These are phyloP conservation scores for Linnemannia elongata DNA, from an alignment of 192 early-diverging fungal species.

Conservation along the genomic window DNA sequence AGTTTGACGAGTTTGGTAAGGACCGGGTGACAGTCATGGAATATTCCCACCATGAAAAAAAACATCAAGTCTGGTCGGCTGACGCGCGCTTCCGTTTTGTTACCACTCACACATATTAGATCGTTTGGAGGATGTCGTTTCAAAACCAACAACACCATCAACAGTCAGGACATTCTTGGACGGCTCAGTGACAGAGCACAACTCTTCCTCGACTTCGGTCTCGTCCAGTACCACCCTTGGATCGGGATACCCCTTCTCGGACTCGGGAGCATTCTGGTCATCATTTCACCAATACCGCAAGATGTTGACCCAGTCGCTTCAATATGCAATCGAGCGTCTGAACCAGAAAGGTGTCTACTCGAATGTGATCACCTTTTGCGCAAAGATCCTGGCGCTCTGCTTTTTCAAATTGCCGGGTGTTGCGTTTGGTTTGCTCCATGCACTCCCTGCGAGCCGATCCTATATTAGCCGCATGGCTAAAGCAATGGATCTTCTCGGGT, in stretches of 20 bases:
- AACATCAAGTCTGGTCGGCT: not conserved
- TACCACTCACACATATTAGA: constrained; percentile 20
- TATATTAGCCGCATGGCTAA: constrained; percentile 58
- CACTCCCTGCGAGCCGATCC: constrained; percentile 56
- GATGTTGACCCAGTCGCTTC: constrained; percentile 51
- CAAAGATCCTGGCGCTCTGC: constrained; percentile 63
- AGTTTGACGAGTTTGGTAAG: constrained; percentile 57
- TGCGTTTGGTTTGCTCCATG: constrained; percentile 58
- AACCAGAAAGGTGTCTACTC: constrained; percentile 63
- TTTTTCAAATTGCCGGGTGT: constrained; percentile 66
- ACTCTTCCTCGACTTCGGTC: constrained; percentile 39
- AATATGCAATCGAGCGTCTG: constrained; percentile 58
- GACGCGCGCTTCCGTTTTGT: not conserved
- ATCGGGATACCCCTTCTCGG: constrained; percentile 49
- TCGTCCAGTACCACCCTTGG: constrained; percentile 54
- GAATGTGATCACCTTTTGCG: constrained; percentile 65
- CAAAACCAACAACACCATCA: constrained; percentile 53
- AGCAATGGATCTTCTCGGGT: constrained; percentile 46
- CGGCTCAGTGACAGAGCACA: constrained; percentile 54
- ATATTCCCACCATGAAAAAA: not conserved
- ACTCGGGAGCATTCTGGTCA: constrained; percentile 47
- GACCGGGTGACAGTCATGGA: not conserved
- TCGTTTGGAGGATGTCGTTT: constrained; percentile 38
- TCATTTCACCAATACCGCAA: constrained; percentile 56
- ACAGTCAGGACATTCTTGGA: constrained; percentile 50